Conservation (phyloP, 768 basidiomycete genomes). For the Tulasnella sp. region DNA sequence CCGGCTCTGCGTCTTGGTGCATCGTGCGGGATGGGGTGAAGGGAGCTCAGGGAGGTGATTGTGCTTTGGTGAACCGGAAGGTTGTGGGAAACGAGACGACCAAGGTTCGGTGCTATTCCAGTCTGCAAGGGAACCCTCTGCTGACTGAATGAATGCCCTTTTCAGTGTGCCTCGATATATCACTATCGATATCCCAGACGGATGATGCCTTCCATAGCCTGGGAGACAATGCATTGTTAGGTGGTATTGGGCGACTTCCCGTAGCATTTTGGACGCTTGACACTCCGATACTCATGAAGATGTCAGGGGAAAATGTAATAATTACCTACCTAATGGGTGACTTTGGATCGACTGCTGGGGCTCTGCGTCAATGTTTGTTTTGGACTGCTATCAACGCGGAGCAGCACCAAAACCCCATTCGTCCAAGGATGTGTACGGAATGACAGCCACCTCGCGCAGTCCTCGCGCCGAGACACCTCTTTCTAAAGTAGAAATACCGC, state of each 20-base stretch:
- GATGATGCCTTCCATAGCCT: background rate
- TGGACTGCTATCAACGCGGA: background rate
- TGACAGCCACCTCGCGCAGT: background rate
- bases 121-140: background rate
- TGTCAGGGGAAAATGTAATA: too few relatives aligned
- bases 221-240: background rate
- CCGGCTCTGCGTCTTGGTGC: too few relatives aligned
- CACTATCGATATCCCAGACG: slow-evolving; percentile 8
- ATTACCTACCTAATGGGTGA: too few relatives aligned
- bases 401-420: background rate
- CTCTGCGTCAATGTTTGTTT: background rate
- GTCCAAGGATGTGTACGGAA: background rate
- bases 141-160: background rate
- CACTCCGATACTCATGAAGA: too few relatives aligned
- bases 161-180: slow-evolving; percentile 18
- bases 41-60: too few relatives aligned
- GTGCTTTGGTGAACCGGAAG: slow-evolving; percentile 76
- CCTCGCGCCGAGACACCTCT: background rate
- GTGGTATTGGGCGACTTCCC: too few relatives aligned
- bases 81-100: slow-evolving; percentile 56
- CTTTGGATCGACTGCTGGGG: background rate
- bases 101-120: background rate
- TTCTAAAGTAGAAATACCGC: background rate
- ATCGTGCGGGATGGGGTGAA: too few relatives aligned
- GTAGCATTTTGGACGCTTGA: too few relatives aligned